Percentiles rank a stretch among this genome's conserved stretches.
These are phyloP conservation scores for Metschnikowia continentalis DNA, from an alignment of 805 yeast species.

Conservation along the genomic window DNA sequence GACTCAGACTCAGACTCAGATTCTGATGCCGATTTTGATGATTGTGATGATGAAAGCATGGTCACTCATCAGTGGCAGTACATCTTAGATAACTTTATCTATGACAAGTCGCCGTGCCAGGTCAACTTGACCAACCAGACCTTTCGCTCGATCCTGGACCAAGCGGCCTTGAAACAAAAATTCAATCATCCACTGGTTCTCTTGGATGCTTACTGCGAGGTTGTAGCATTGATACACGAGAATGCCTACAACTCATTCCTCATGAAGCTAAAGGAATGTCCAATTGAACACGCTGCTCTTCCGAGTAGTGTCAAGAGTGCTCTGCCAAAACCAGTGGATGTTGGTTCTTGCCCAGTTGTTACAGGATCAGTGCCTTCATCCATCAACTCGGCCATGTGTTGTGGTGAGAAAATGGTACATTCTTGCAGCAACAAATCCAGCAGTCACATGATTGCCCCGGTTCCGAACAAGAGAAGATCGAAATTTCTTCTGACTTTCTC, in stretches of 20 bases:
- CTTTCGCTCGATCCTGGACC: slow-evolving; percentile 22
- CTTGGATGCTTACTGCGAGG: slow-evolving; percentile 28
- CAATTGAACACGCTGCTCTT: not conserved
- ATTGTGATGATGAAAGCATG: slow-evolving; percentile 4
- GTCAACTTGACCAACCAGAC: slow-evolving; percentile 45
- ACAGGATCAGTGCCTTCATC: not conserved
- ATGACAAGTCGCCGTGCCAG: slow-evolving; percentile 42
- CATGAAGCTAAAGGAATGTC: not conserved
- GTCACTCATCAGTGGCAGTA: slow-evolving; percentile 30
- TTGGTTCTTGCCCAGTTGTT: not conserved
- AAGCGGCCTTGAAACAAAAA: slow-evolving; percentile 12
- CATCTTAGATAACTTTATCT: slow-evolving; percentile 40
- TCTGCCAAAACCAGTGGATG: not conserved
- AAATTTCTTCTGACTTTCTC: slow-evolving; percentile 10
- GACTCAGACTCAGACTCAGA: slow-evolving; percentile 10
- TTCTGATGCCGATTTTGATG: not conserved
- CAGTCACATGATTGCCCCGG: slow-evolving; percentile 9
- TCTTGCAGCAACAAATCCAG: not conserved
- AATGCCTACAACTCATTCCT: slow-evolving; percentile 26
- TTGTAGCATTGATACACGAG: slow-evolving; percentile 30
- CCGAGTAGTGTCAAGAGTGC: not conserved
- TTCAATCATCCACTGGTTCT: slow-evolving; percentile 28
- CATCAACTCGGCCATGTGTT: not conserved
- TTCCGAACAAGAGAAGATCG: slow-evolving; percentile 10
- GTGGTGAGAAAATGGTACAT: not conserved